Percentiles rank a stretch among this genome's conserved stretches.
These are phyloP conservation scores for Alternaria incomplexa DNA, from an alignment of 2,329 filamentous ascomycete species.

Conservation along the genomic window DNA sequence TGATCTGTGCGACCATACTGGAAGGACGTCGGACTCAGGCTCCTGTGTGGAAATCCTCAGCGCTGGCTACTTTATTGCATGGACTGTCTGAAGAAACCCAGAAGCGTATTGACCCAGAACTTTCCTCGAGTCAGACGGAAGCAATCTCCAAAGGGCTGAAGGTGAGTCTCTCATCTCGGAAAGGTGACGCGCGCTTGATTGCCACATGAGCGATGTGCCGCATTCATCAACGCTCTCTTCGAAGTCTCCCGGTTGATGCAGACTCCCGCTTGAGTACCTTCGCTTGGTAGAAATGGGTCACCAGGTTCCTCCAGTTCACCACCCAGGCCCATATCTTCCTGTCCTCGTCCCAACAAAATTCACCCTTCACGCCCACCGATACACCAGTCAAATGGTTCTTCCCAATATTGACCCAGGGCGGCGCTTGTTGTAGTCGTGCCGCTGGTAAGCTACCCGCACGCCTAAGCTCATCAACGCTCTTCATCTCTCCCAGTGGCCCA, in stretches of 20 bases:
- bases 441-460: conserved; percentile 10
- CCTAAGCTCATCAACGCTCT: conserved; percentile 22
- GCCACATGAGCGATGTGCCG: neutral
- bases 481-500: neutral
- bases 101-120: conserved; percentile 2
- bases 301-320: conserved; percentile 25
- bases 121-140: conserved; percentile 20
- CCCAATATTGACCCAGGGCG: conserved; percentile 24
- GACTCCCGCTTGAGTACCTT: conserved; percentile 9
- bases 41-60: conserved; percentile 24
- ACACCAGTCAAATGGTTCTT: conserved; percentile 17
- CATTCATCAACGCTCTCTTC: neutral
- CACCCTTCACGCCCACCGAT: conserved; percentile 8
- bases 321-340: conserved; percentile 27
- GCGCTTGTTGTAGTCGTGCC: conserved; percentile 24
- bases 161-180: neutral
- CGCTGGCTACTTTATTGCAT: conserved; percentile 24
- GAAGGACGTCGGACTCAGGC: conserved; percentile 5
- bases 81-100: conserved; percentile 21
- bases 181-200: neutral
- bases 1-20: conserved; percentile 18
- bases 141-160: conserved; percentile 13
- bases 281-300: conserved; percentile 21
- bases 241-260: neutral
- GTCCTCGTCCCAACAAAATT: conserved; percentile 24